Evolutionary conservation across 257 asterid species (phyloP).

Genomic region (Striga asiatica): DNA sequence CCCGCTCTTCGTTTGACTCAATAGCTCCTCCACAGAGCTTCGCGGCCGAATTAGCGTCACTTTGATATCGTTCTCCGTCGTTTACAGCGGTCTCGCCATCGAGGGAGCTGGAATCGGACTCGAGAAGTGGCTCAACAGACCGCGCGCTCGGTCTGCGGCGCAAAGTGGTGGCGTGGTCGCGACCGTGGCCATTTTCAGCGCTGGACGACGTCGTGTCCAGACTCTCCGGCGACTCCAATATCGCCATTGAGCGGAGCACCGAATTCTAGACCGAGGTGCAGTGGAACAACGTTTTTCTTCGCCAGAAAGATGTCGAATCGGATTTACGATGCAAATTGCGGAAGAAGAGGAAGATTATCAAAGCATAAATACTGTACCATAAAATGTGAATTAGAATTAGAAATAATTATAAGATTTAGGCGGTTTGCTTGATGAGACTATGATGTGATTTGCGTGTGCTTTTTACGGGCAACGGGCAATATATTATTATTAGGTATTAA

Average conservation of each 20-base stretch:
- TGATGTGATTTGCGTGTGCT: too few relatives aligned
- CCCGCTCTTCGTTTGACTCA: constrained; percentile 18
- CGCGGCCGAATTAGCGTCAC: constrained; percentile 21
- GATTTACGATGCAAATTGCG: too few relatives aligned
- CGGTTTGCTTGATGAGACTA: too few relatives aligned
- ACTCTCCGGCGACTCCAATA: constrained; percentile 45
- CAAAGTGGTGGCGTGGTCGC: constrained; percentile 17
- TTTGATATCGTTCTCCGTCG: constrained; percentile 15
- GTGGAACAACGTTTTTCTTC: neutral
- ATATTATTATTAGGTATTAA: too few relatives aligned
- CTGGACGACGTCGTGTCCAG: constrained; percentile 22
- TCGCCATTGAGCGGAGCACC: constrained; percentile 27
- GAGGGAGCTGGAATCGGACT: constrained; percentile 26
- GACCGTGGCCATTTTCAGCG: constrained; percentile 14
- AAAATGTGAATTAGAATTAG: too few relatives aligned
- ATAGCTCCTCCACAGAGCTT: constrained; percentile 13
- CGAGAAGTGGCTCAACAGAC: constrained; percentile 15
- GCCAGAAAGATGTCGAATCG: too few relatives aligned
- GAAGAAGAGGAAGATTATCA: too few relatives aligned
- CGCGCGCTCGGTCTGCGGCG: constrained; percentile 34
- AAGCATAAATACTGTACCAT: too few relatives aligned
- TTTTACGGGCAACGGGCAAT: too few relatives aligned
- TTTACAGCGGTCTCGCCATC: constrained; percentile 20
- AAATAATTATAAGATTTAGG: too few relatives aligned
- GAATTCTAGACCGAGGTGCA: constrained; percentile 1